Conservation (phyloP, 2,329 filamentous ascomycete species). For the Alternaria dauci region DNA sequence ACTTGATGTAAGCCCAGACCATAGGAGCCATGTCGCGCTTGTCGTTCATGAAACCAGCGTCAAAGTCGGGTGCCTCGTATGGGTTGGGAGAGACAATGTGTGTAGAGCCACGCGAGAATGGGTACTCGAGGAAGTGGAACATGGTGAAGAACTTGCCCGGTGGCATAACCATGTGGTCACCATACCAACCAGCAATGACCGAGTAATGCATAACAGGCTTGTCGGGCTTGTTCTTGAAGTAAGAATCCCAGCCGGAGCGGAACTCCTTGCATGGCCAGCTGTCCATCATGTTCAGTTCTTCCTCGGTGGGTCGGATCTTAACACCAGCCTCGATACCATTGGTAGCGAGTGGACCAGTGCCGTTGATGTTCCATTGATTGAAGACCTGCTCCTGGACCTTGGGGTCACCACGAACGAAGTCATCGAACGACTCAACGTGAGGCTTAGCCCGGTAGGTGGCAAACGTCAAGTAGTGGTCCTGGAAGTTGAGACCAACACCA, state of each 20-base stretch:
- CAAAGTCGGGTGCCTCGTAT: conserved; percentile 79
- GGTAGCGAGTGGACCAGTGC: conserved; percentile 78
- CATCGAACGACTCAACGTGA: conserved; percentile 79
- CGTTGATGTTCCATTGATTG: conserved; percentile 80
- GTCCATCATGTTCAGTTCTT: conserved; percentile 74
- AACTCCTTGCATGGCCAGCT: conserved; percentile 79
- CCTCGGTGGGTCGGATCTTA: conserved; percentile 74
- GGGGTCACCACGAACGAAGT: conserved; percentile 78
- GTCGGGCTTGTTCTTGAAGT: conserved; percentile 85
- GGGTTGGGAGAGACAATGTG: conserved; percentile 76
- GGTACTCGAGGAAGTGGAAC: conserved; percentile 46
- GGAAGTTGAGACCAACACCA: conserved; percentile 78
- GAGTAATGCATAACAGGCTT: conserved; percentile 89
- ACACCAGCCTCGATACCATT: conserved; percentile 84
- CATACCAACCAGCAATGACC: conserved; percentile 68
- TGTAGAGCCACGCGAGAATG: conserved; percentile 61
- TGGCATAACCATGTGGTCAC: conserved; percentile 67
- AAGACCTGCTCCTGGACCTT: conserved; percentile 77
- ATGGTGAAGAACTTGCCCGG: conserved; percentile 83
- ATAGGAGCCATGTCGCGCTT: conserved; percentile 82
- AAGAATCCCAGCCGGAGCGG: conserved; percentile 77
- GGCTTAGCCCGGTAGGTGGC: conserved; percentile 76
- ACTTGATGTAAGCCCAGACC: conserved; percentile 86
- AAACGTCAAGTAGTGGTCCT: conserved; percentile 78
- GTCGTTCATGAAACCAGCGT: conserved; percentile 86